Evolutionary conservation across 2,329 filamentous ascomycete genomes (phyloP).

Genomic region (Stachybotrys echinatus): DNA sequence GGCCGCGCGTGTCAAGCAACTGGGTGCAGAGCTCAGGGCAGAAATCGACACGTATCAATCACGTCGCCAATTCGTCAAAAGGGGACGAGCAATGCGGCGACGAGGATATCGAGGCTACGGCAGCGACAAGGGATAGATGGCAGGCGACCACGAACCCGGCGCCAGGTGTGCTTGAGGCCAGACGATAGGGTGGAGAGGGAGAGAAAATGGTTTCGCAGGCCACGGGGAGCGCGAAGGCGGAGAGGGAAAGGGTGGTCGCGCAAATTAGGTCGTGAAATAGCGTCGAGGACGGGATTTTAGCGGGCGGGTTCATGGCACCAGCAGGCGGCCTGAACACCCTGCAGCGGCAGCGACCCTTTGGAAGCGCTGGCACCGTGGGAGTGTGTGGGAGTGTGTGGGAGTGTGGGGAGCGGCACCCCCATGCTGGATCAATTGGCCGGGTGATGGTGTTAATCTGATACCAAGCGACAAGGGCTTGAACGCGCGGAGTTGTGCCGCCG

Average conservation of each 20-base stretch:
- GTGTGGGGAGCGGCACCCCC: not conserved
- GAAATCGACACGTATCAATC: not conserved
- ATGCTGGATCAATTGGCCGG: not conserved
- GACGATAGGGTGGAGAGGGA: constrained; percentile 5
- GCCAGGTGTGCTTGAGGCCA: constrained; percentile 9
- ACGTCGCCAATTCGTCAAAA: not conserved
- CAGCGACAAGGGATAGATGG: constrained; percentile 1
- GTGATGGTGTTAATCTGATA: not conserved
- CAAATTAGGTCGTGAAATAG: constrained; percentile 23
- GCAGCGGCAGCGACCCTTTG: not conserved
- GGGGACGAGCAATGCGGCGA: not conserved
- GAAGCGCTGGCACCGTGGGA: no score
- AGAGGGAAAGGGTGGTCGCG: constrained; percentile 13
- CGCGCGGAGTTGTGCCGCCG: no score
- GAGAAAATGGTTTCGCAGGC: constrained; percentile 9
- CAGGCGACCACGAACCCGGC: not conserved
- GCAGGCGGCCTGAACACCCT: not conserved
- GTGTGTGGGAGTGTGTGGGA: not conserved
- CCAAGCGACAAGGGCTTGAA: no score
- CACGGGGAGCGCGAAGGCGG: constrained; percentile 14
- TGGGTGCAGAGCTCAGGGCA: not conserved
- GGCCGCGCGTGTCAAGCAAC: constrained; percentile 3
- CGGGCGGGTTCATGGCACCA: constrained; percentile 5
- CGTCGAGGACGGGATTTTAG: constrained; percentile 17
- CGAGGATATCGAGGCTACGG: constrained; percentile 3